Evolutionary conservation across 179 eudicot species (phyloP), one percentile per base, ranked within the genome.

Genomic region (Silene vulgaris): DNA sequence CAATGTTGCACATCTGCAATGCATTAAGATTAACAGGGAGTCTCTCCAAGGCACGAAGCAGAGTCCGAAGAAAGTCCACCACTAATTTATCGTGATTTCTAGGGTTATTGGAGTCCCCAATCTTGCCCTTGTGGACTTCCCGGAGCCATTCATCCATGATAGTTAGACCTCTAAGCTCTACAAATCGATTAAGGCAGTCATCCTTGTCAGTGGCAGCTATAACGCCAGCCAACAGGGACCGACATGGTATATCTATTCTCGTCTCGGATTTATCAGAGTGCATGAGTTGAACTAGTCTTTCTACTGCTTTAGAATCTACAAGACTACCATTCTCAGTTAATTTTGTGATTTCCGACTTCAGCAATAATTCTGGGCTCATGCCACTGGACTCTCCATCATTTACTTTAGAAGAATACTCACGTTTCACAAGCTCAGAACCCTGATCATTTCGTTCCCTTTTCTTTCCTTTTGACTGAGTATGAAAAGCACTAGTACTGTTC

Each of bases 71-170:
- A 68, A 92, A 90, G 62, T 90, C 96, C 43, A 92, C 98, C 69
- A 85, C 87, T 29, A 93, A 87, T 84, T 80, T 91, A 72, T 91
- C 98, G 80, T 84, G 76, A 6, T 88, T 90, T 78, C 85, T 91
- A 1, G 83, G 79, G 85, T 82, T 86, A 43, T 77, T 79, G 19
- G 83, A 86, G 77, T 88, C 92, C 65, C 87, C 85, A 26, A 89
- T 65, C 82, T 88, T 91, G 65, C 96, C 89, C 86, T 87, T 94
- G 73, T 91, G 92, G 60, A 85, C 82, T 79, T 94, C 96, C 76
- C 91, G 97, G n/a, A 94, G 91, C 98, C 98, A 94, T 74, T 85
- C 92, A 87, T 94, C 90, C 57, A 94, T 84, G 16, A 91, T 83
- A 64, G 86, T 85, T 75, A 94, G 79, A 29, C 97, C 98, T 82